Conservation (phyloP, 23 red algal species). For the Agarophyton chilense region DNA sequence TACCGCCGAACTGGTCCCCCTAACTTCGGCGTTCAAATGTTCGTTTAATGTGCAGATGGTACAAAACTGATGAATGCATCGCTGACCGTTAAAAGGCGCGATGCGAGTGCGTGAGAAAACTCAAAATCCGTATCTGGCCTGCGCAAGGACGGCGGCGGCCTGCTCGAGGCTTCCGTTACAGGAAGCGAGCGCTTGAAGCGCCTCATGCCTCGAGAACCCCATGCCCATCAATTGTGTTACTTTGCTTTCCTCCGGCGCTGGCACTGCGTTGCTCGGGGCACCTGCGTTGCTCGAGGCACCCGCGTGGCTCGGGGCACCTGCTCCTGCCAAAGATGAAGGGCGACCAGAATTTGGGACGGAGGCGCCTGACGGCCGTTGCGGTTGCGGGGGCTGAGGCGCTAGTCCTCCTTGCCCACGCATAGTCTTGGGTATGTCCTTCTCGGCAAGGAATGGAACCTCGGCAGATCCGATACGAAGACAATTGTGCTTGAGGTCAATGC, state of each 20-base stretch:
- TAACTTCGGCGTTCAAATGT: conserved; percentile 30
- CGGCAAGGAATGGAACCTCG: conserved; percentile 73
- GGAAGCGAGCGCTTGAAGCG: conserved; percentile 20
- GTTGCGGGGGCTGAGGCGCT: neutral
- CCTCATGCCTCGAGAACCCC: conserved; percentile 62
- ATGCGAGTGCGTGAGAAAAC: neutral
- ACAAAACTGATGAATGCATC: conserved; percentile 23
- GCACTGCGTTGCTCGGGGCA: neutral
- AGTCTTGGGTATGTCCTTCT: conserved; percentile 75
- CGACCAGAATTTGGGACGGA: neutral
- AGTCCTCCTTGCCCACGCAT: conserved; percentile 6
- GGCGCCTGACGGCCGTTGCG: neutral
- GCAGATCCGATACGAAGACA: conserved; percentile 66
- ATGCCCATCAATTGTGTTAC: conserved; percentile 44
- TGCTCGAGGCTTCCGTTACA: conserved; percentile 70
- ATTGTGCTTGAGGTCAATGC: conserved; percentile 81
- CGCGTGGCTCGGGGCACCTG: neutral
- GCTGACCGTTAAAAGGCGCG: neutral
- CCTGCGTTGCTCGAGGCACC: neutral
- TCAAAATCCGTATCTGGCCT: conserved; percentile 67
- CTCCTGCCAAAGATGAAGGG: neutral
- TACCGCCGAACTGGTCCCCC: conserved; percentile 55
- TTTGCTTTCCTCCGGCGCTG: neutral
- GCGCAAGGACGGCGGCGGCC: conserved; percentile 60
- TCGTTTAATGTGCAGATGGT: conserved; percentile 79